A percentile compares a stretch with the other conserved stretches of the same genome.
Conservation (phyloP, 495 filamentous ascomycete genomes). For the Trichoderma reesei region DNA sequence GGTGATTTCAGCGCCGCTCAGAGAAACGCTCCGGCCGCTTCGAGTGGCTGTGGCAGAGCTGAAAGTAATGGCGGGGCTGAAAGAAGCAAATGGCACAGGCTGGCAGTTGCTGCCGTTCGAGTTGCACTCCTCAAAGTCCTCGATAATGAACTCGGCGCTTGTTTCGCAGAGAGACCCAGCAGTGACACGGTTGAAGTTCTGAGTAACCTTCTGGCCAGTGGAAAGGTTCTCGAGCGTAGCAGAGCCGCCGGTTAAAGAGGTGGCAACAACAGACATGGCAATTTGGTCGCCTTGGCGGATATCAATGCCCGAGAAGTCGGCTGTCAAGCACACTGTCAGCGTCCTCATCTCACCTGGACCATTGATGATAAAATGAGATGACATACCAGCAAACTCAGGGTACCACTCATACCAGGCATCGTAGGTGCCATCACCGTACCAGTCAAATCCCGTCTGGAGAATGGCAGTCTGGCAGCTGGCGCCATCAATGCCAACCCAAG, state of each 20-base stretch:
- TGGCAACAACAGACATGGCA: constrained; percentile 41
- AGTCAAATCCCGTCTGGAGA: constrained; percentile 53
- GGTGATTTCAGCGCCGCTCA: neutral
- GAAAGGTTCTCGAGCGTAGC: constrained; percentile 46
- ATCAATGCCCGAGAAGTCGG: constrained; percentile 39
- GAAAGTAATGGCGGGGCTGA: constrained; percentile 39
- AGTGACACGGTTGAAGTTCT: constrained; percentile 30
- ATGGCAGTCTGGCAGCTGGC: constrained; percentile 48
- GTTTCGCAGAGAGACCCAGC: constrained; percentile 26
- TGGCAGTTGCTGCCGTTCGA: constrained; percentile 26
- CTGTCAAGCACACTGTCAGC: neutral
- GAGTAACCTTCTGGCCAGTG: constrained; percentile 43
- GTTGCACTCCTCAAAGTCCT: constrained; percentile 37
- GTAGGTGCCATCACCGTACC: constrained; percentile 36
- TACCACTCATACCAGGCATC: constrained; percentile 61
- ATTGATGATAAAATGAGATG: too few species aligned
- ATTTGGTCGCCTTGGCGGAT: constrained; percentile 47
- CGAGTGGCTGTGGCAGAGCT: constrained; percentile 21
- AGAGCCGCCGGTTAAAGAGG: constrained; percentile 37
- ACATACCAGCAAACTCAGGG: constrained; percentile 26
- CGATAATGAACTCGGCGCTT: constrained; percentile 59
- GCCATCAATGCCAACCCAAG: constrained; percentile 56
- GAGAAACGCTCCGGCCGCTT: neutral
- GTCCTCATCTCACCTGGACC: too few species aligned
- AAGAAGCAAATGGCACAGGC: constrained; percentile 47